These are phyloP conservation scores for Bothia castanella DNA, from an alignment of 1,284 basidiomycete species.

Conservation along the genomic window DNA sequence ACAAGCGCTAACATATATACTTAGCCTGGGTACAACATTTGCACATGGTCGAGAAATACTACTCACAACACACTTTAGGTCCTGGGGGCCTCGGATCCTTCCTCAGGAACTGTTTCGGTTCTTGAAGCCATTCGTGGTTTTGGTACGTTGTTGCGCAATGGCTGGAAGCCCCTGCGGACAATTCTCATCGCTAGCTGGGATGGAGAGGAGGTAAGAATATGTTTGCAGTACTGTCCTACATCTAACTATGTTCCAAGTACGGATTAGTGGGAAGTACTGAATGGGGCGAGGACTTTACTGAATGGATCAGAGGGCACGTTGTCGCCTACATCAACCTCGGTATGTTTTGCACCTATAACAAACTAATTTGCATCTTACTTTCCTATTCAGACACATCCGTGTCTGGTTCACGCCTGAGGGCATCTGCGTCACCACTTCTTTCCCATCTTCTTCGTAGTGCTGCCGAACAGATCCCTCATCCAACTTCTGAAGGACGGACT, in stretches of 20 bases:
- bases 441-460: constrained; percentile 59
- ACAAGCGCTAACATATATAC: constrained; percentile 5
- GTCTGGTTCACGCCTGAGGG: constrained; percentile 54
- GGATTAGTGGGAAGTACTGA: constrained; percentile 79
- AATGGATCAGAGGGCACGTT: constrained; percentile 66
- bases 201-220: constrained; percentile 61
- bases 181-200: constrained; percentile 77
- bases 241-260: constrained; percentile 41
- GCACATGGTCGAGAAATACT: constrained; percentile 1
- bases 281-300: constrained; percentile 76
- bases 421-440: constrained; percentile 63
- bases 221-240: neutral
- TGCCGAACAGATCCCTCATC: constrained; percentile 59
- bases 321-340: constrained; percentile 78
- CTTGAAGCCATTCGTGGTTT: constrained; percentile 73
- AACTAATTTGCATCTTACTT: constrained; percentile 6
- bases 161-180: constrained; percentile 80
- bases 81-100: constrained; percentile 72
- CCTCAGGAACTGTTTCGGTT: constrained; percentile 73
- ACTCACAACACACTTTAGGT: constrained; percentile 35
- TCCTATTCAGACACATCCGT: constrained; percentile 53
- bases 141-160: constrained; percentile 57
- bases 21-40: constrained; percentile 28
- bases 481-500: constrained; percentile 36
- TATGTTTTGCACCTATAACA: constrained; percentile 26